phyloP scores from a whole-genome alignment of 2,329 filamentous ascomycete species.

The Exophiala xenobiotica region DNA sequence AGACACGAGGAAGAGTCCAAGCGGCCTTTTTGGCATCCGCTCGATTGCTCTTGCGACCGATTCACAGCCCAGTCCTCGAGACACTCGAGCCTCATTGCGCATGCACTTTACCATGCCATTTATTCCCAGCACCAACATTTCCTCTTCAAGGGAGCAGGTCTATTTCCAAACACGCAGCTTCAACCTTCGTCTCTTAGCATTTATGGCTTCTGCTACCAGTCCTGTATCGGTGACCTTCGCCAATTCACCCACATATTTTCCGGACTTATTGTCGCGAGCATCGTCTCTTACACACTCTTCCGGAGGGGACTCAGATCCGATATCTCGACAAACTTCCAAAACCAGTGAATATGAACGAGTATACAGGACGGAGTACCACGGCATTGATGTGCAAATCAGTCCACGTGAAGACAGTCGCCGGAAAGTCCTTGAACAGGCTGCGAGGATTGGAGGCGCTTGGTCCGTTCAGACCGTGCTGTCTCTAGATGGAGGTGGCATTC shows the following conservation, averaged over 20 bases:
- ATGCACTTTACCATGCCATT: neutral
- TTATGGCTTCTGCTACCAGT: neutral
- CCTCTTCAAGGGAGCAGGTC: neutral
- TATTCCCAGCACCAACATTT: neutral
- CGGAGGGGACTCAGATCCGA: neutral
- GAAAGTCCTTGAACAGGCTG: slow-evolving; percentile 1
- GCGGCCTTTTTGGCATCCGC: neutral
- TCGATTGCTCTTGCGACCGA: neutral
- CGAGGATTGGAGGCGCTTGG: neutral
- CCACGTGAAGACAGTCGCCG: neutral
- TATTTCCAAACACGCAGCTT: neutral
- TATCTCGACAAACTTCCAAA: slow-evolving; percentile 1
- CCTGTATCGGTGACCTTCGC: neutral
- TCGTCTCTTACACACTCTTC: neutral
- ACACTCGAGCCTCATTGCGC: neutral
- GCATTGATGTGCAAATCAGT: neutral
- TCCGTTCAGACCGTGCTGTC: slow-evolving; percentile 10
- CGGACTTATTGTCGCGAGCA: neutral
- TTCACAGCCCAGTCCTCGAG: neutral
- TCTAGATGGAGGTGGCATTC: slow-evolving; percentile 9
- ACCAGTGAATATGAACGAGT: neutral
- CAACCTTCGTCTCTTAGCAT: neutral
- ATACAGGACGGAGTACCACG: neutral
- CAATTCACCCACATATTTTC: neutral
- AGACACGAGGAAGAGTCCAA: neutral